A percentile compares a stretch with the other conserved stretches of the same genome.
Evolutionary conservation across 495 filamentous ascomycete species (phyloP).

Genomic region (Penicillium taxi): DNA sequence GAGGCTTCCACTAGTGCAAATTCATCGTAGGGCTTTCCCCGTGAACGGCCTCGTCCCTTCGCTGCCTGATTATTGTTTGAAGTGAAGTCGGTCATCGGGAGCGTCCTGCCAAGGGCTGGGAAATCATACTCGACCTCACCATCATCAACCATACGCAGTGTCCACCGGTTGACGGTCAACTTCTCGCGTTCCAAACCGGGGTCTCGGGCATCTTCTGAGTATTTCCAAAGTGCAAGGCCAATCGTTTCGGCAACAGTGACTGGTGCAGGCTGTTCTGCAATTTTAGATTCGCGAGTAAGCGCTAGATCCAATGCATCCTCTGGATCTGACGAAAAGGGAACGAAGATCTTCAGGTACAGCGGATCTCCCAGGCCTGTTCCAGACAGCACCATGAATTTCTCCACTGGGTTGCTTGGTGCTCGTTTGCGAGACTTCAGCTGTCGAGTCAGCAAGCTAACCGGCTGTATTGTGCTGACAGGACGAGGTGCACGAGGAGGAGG

Average conservation of each 20-base stretch:
- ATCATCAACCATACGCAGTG: constrained; percentile 88
- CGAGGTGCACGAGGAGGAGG: constrained; percentile 88
- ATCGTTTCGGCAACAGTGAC: constrained; percentile 88
- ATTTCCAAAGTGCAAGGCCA: constrained; percentile 79
- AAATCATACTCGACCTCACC: constrained; percentile 96
- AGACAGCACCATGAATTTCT: constrained; percentile 75
- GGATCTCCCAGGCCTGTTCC: constrained; percentile 79
- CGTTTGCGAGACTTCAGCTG: constrained; percentile 70
- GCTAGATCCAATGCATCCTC: constrained; percentile 69
- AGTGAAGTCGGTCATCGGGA: constrained; percentile 75
- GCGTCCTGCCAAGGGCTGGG: constrained; percentile 70
- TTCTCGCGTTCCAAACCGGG: constrained; percentile 62
- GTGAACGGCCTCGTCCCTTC: constrained; percentile 56
- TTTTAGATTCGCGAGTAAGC: constrained; percentile 65
- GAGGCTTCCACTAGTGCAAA: constrained; percentile 85
- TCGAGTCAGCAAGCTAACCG: constrained; percentile 63
- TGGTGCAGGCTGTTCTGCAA: constrained; percentile 54
- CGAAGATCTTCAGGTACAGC: constrained; percentile 77
- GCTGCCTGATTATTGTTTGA: constrained; percentile 75
- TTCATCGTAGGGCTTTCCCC: constrained; percentile 83
- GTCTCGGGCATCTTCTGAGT: constrained; percentile 69
- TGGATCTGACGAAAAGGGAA: constrained; percentile 68
- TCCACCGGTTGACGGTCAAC: constrained; percentile 85
- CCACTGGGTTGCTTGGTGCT: constrained; percentile 74
- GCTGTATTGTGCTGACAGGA: constrained; percentile 76